Conservation (phyloP, 345 rosid genomes). For the Moricandia moricandioides region DNA sequence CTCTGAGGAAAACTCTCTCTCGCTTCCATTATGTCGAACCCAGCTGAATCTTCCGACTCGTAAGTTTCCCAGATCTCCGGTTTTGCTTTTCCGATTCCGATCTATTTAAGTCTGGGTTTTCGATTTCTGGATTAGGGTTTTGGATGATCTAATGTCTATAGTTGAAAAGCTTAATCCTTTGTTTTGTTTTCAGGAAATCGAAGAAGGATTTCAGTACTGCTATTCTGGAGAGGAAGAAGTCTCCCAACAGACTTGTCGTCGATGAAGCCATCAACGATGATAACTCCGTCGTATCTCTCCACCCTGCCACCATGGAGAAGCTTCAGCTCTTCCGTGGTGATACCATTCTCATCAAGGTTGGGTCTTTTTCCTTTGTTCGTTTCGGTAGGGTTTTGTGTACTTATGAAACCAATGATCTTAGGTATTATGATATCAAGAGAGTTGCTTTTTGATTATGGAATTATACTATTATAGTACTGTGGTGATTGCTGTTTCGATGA, state of each 20-base stretch:
- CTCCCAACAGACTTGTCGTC: slow-evolving; percentile 81
- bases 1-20: neutral
- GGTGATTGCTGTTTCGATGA: neutral
- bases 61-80: slow-evolving; percentile 56
- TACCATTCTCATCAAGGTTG: slow-evolving; percentile 89
- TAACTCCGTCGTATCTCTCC: slow-evolving; percentile 84
- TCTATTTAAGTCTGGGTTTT: neutral
- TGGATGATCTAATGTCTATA: neutral
- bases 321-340: slow-evolving; percentile 98
- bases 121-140: slow-evolving; percentile 21
- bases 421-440: neutral
- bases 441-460: neutral
- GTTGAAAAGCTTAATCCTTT: neutral
- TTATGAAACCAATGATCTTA: neutral
- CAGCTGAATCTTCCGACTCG: slow-evolving; percentile 93
- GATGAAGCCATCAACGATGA: slow-evolving; percentile 91
- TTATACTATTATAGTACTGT: neutral
- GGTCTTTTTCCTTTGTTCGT: neutral
- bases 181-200: slow-evolving; percentile 49
- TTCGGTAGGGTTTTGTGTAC: slow-evolving; percentile 9
- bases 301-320: slow-evolving; percentile 97
- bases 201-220: slow-evolving; percentile 95
- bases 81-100: neutral
- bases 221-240: slow-evolving; percentile 90
- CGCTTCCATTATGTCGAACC: slow-evolving; percentile 51